Conservation (phyloP, 352 stramenopile species). For the Pythium volutum region DNA sequence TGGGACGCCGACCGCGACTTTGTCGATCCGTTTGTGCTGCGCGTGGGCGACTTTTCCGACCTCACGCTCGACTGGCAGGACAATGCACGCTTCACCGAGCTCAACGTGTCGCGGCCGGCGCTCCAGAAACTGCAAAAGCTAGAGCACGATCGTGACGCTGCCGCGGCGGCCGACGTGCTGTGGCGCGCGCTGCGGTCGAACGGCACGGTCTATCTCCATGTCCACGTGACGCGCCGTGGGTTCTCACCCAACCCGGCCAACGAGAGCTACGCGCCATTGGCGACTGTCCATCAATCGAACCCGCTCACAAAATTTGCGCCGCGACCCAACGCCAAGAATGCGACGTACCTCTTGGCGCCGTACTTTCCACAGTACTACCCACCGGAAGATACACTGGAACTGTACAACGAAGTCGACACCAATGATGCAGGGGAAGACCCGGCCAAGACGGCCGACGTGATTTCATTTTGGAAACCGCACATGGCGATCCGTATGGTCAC, state of each 20-base stretch:
- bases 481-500: constrained; percentile 72
- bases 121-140: constrained; percentile 5
- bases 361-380: constrained; percentile 25
- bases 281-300: constrained; percentile 65
- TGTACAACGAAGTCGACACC: constrained; percentile 11
- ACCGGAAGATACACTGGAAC: constrained; percentile 7
- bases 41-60: constrained; percentile 47
- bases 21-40: constrained; percentile 29
- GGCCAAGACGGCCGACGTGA: constrained; percentile 31
- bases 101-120: constrained; percentile 44
- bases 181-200: constrained; percentile 52
- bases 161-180: constrained; percentile 9
- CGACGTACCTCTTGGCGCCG: constrained; percentile 44
- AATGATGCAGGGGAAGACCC: constrained; percentile 20
- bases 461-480: constrained; percentile 78
- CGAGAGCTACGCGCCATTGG: constrained; percentile 45
- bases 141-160: neutral
- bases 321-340: constrained; percentile 58
- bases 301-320: constrained; percentile 54
- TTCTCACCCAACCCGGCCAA: constrained; percentile 43
- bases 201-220: constrained; percentile 61
- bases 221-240: constrained; percentile 60
- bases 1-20: constrained; percentile 53
- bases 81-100: constrained; percentile 47
- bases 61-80: constrained; percentile 71